Percentiles rank a stretch among this genome's conserved stretches.
phyloP scores from a whole-genome alignment of 1,284 basidiomycete species.

The Puccinia triticina region DNA sequence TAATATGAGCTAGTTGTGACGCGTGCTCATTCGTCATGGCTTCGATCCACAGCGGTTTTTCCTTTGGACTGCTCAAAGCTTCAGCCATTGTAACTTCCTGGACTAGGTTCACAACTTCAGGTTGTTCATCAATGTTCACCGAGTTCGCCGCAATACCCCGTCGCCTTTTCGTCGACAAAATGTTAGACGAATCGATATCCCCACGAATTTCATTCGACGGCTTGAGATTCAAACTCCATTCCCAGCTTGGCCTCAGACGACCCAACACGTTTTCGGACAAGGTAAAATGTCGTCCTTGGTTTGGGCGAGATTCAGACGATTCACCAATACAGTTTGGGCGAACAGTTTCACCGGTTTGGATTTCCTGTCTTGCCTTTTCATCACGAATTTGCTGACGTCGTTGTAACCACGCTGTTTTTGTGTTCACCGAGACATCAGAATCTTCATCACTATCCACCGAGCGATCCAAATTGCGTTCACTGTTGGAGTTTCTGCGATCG shows the following conservation, averaged over 20 bases:
- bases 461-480: too few relatives aligned
- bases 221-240: neutral
- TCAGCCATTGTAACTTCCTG: neutral
- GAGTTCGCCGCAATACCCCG: too few relatives aligned
- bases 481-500: too few relatives aligned
- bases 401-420: too few relatives aligned
- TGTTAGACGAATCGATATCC: neutral
- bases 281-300: neutral
- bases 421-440: too few relatives aligned
- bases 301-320: neutral
- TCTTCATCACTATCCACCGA: too few relatives aligned
- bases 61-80: neutral
- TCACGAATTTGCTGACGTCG: too few relatives aligned
- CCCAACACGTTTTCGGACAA: neutral
- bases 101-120: neutral
- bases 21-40: constrained; percentile 24
- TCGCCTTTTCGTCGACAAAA: neutral
- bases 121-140: neutral
- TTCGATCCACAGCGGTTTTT: constrained; percentile 2
- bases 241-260: neutral
- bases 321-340: neutral
- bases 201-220: too few relatives aligned
- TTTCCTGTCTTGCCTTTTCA: too few relatives aligned
- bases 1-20: neutral
- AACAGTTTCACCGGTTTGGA: neutral